Percentiles rank a stretch among this genome's conserved stretches.
phyloP scores from a whole-genome alignment of 441 rosid species.

The Populus hybrid region DNA sequence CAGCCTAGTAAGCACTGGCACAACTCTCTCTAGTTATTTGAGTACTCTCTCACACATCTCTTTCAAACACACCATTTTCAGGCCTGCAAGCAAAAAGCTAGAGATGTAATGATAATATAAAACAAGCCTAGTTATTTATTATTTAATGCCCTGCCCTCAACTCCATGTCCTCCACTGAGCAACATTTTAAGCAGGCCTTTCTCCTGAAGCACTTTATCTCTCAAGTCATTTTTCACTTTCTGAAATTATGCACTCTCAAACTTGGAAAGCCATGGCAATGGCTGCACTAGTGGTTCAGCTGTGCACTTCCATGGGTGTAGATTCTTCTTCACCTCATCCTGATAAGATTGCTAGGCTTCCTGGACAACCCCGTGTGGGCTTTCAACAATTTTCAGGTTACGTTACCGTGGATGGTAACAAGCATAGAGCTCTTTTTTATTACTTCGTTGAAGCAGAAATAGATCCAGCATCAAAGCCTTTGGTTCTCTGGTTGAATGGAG shows the following conservation, averaged over 20 bases:
- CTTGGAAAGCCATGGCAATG: conserved; percentile 47
- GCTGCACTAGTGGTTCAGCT: conserved; percentile 32
- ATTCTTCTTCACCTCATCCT: conserved; percentile 26
- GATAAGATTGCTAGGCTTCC: conserved; percentile 62
- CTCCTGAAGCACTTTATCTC: not conserved
- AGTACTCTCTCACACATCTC: conserved; percentile 19
- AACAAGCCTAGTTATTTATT: conserved; percentile 15
- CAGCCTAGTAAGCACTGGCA: conserved; percentile 5
- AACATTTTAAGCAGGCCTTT: conserved; percentile 5
- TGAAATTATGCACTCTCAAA: conserved; percentile 31
- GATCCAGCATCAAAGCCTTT: conserved; percentile 81
- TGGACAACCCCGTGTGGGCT: conserved; percentile 82
- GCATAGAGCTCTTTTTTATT: conserved; percentile 85
- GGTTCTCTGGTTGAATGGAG: conserved; percentile 99
- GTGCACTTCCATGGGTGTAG: conserved; percentile 24
- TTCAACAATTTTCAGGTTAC: conserved; percentile 84
- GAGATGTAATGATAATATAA: conserved; percentile 22
- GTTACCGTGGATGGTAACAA: conserved; percentile 66
- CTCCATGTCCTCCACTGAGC: conserved; percentile 26
- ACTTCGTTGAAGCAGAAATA: conserved; percentile 83
- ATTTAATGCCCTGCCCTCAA: conserved; percentile 14
- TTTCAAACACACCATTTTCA: conserved; percentile 30
- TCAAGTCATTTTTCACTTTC: not conserved
- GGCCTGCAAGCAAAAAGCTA: conserved; percentile 30
- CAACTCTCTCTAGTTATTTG: conserved; percentile 5